Conservation (phyloP, 768 basidiomycete genomes). For the Tubosaeta sp. region DNA sequence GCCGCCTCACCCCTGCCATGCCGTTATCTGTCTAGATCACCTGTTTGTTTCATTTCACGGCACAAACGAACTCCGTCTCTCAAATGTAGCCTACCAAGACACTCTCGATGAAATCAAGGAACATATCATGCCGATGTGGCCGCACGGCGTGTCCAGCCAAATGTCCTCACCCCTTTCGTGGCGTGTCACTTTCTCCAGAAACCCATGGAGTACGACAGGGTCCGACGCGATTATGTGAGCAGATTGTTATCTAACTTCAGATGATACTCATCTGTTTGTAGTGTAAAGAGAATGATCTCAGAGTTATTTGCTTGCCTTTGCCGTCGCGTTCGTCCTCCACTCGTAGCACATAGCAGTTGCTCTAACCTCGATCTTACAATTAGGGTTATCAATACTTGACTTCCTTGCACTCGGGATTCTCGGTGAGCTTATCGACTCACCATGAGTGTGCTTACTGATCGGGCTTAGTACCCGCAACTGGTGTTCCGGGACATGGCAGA, state of each 20-base stretch:
- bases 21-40: constrained; percentile 46
- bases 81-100: constrained; percentile 43
- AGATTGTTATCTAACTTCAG: neutral
- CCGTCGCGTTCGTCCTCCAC: constrained; percentile 42
- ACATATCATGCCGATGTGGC: constrained; percentile 60
- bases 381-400: constrained; percentile 76
- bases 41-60: constrained; percentile 68
- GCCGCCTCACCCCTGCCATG: constrained; percentile 23
- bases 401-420: constrained; percentile 50
- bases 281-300: constrained; percentile 58
- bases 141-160: constrained; percentile 50
- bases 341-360: constrained; percentile 3
- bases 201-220: constrained; percentile 66
- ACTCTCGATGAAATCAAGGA: constrained; percentile 58
- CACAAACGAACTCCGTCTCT: constrained; percentile 55
- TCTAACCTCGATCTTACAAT: constrained; percentile 9
- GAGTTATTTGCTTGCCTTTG: constrained; percentile 59
- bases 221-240: constrained; percentile 50
- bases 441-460: constrained; percentile 8
- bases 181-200: constrained; percentile 58
- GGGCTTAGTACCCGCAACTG: constrained; percentile 53
- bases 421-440: constrained; percentile 36
- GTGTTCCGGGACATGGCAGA: constrained; percentile 55
- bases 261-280: constrained; percentile 29
- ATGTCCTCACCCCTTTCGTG: constrained; percentile 42